These are phyloP conservation scores for Gossypium bickii DNA, from an alignment of 345 rosid species.

Conservation along the genomic window DNA sequence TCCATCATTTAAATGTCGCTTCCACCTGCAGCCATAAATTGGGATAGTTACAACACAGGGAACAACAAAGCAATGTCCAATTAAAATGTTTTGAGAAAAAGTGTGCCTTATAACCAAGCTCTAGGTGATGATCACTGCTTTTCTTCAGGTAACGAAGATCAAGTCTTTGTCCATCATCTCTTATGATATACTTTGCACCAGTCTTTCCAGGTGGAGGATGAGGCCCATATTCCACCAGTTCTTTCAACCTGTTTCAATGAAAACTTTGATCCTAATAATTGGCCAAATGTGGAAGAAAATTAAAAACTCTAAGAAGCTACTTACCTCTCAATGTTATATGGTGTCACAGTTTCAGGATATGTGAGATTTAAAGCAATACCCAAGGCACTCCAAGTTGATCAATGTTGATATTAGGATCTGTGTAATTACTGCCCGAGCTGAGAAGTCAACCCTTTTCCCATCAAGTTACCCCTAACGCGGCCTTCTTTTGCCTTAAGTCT, in stretches of 20 bases:
- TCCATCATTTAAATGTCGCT: constrained; percentile 88
- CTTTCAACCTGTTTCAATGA: constrained; percentile 58
- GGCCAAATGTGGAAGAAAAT: background rate
- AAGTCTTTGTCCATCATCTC: constrained; percentile 97
- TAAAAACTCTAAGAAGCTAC: background rate
- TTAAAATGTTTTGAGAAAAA: background rate
- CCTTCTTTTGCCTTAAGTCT: constrained; percentile 99
- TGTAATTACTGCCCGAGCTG: constrained; percentile 92
- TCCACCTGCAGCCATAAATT: constrained; percentile 37
- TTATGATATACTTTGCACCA: constrained; percentile 91
- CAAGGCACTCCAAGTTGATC: constrained; percentile 95
- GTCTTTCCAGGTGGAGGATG: constrained; percentile 98
- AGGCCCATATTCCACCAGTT: constrained; percentile 93
- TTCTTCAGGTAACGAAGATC: constrained; percentile 96
- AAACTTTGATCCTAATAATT: background rate
- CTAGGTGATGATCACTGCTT: constrained; percentile 97
- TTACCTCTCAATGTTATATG: constrained; percentile 89
- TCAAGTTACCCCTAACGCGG: constrained; percentile 86
- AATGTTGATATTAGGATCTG: constrained; percentile 90
- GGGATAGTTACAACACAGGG: background rate
- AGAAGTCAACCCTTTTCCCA: constrained; percentile 98
- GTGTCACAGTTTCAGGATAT: constrained; percentile 93
- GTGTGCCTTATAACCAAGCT: constrained; percentile 82
- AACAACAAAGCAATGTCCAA: background rate
- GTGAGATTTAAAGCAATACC: constrained; percentile 93